A percentile compares a stretch with the other conserved stretches of the same genome.
Evolutionary conservation across 2,329 filamentous ascomycete genomes (phyloP).

Genomic region (Aspergillus sp.): DNA sequence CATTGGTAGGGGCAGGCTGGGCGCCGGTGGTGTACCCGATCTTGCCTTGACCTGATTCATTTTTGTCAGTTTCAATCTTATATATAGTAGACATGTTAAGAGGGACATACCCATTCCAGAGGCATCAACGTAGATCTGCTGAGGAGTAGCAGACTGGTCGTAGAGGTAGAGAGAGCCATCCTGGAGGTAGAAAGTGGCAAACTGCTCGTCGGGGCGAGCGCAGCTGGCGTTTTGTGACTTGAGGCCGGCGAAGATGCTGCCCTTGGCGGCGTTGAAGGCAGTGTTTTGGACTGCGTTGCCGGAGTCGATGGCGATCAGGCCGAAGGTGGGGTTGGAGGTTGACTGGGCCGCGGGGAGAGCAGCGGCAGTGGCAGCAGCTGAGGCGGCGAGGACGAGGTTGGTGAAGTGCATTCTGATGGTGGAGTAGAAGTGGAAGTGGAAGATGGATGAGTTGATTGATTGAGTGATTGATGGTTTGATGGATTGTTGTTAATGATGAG

Average conservation of each 20-base stretch:
- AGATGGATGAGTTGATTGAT: too few species aligned
- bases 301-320: constrained; percentile 48
- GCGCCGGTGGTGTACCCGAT: constrained; percentile 50
- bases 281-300: constrained; percentile 47
- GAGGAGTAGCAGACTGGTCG: constrained; percentile 37
- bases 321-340: constrained; percentile 35
- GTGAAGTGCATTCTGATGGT: constrained; percentile 24
- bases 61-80: constrained; percentile 4
- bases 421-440: neutral
- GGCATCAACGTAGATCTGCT: constrained; percentile 52
- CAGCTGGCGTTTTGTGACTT: constrained; percentile 48
- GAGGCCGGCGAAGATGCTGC: constrained; percentile 43
- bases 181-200: constrained; percentile 49
- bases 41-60: constrained; percentile 45
- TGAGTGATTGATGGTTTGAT: too few species aligned
- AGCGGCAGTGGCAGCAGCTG: constrained; percentile 26
- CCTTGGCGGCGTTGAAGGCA: constrained; percentile 41
- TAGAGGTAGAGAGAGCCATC: constrained; percentile 48
- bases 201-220: constrained; percentile 25
- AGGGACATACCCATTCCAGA: constrained; percentile 52
- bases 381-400: constrained; percentile 19
- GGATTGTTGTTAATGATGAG: too few species aligned
- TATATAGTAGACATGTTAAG: too few species aligned
- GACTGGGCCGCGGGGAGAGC: constrained; percentile 15
- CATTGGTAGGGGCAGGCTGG: constrained; percentile 34